Base-by-base conservation (phyloP, 495 filamentous ascomycete species). In the Podospora didyma region DNA sequence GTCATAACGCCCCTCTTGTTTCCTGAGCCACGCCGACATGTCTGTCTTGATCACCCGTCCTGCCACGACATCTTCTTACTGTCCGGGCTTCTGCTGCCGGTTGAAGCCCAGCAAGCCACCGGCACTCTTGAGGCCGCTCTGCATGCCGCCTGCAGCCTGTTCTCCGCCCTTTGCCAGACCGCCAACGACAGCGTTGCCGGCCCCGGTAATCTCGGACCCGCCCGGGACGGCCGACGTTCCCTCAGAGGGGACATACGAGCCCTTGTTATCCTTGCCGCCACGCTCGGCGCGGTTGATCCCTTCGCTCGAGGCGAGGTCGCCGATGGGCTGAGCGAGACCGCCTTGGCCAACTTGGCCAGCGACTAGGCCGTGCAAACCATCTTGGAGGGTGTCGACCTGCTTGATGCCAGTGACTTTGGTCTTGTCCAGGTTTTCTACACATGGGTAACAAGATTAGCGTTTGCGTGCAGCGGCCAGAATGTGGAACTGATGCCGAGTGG, bases 201-300 rank as follows among this genome's bases (percentile, higher is more conserved):
- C 57, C 41, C 54, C 54, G 5, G 54, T 55, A 24, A 57, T 17
- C 39, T 14, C 5, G n/a, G 39, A 42, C 14, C 55, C 17, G 42
- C 41, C 54, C 49, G 54, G 55, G 28, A 54, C 31, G 28, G 26
- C 54, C 0, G 31, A 52, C 19, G 37, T 12, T 7, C 10, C 42
- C 3, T 20, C 20, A 5, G 52, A 22, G 14, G 70, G 61, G 17
- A 64, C 67, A 53, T 82, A 84, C 0, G 68, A 70, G 2, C 85
- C 84, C 21, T 74, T 62, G 2, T 85, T 81, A 55, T 86, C 80
- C 63, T 83, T 86, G 5, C 84, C 85, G 10, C 74, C 68, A 2
- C 86, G 69, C 67, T 89, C 86, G 49, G 76, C 73, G 7, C 84
- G 76, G 64, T 86, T 87, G 53, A 88, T 60, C 9, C 84, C 86